Percentiles rank a stretch among this genome's conserved stretches.
Evolutionary conservation across 1,284 basidiomycete species (phyloP).

Genomic region (Sporisorium sorghi): DNA sequence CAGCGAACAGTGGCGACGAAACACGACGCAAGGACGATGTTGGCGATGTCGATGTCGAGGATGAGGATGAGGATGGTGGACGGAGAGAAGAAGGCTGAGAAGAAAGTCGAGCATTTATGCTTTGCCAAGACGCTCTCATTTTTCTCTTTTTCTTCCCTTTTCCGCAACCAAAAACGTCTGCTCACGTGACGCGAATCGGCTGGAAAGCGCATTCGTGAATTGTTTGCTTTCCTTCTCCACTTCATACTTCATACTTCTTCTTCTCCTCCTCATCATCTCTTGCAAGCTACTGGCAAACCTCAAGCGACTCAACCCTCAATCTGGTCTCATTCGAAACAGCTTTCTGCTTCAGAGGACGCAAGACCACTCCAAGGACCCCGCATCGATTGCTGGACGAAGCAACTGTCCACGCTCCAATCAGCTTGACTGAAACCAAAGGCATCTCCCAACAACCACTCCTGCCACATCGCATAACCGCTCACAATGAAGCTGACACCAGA

Average conservation of each 20-base stretch:
- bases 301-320: too few species aligned
- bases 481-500: slow-evolving; percentile 91
- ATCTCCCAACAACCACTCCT: not conserved
- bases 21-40: not conserved
- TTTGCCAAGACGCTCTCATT: not conserved
- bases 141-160: slow-evolving; percentile 12
- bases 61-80: slow-evolving; percentile 13
- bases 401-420: not conserved
- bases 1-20: not conserved
- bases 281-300: not conserved
- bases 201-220: slow-evolving; percentile 12
- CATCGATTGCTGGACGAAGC: not conserved
- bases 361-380: not conserved
- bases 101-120: not conserved
- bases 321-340: not conserved
- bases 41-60: slow-evolving; percentile 1
- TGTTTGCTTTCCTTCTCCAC: slow-evolving; percentile 35
- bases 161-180: not conserved
- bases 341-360: too few species aligned
- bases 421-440: not conserved
- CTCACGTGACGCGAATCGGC: slow-evolving; percentile 33
- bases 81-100: not conserved
- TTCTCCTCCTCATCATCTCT: slow-evolving; percentile 5
- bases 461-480: not conserved
- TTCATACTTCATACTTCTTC: slow-evolving; percentile 15